Conservation (phyloP, 345 rosid species). For the Melastoma malabathricum region DNA sequence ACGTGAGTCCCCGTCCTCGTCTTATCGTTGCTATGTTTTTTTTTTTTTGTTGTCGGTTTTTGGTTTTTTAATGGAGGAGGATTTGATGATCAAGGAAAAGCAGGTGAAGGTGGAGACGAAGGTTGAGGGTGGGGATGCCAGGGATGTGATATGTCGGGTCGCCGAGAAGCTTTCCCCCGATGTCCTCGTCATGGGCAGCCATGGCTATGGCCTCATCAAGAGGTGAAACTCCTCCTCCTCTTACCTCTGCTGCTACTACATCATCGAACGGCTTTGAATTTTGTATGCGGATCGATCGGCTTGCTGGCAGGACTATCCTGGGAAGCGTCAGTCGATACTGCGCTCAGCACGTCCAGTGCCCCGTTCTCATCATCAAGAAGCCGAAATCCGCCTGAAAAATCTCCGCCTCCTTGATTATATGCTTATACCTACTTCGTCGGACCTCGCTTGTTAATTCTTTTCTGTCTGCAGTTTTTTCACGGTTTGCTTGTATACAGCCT, state of each 20-base stretch:
- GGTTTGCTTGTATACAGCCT: too few relatives aligned
- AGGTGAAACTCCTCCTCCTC: slow-evolving; percentile 17
- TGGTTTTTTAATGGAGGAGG: too few relatives aligned
- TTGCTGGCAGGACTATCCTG: slow-evolving; percentile 25
- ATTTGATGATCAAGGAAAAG: background rate
- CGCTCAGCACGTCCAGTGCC: slow-evolving; percentile 45
- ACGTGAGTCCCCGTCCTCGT: slow-evolving; percentile 12
- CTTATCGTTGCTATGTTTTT: background rate
- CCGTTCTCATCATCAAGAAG: slow-evolving; percentile 46
- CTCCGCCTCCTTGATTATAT: too few relatives aligned
- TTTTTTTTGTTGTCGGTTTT: background rate
- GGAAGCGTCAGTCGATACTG: slow-evolving; percentile 59
- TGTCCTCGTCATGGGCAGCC: slow-evolving; percentile 46
- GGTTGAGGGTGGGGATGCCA: slow-evolving; percentile 34
- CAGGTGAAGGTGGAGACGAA: slow-evolving; percentile 30
- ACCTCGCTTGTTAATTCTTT: too few relatives aligned
- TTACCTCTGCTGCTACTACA: too few relatives aligned
- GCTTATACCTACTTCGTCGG: too few relatives aligned
- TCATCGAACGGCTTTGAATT: too few relatives aligned
- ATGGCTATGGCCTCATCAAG: slow-evolving; percentile 40
- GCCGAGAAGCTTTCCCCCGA: slow-evolving; percentile 26
- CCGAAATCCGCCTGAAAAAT: slow-evolving; percentile 17
- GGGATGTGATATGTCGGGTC: slow-evolving; percentile 37
- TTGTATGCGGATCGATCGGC: too few relatives aligned
- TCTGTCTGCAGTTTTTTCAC: too few relatives aligned